phyloP scores from a whole-genome alignment of 768 basidiomycete genomes.

The Crucibulum laeve region DNA sequence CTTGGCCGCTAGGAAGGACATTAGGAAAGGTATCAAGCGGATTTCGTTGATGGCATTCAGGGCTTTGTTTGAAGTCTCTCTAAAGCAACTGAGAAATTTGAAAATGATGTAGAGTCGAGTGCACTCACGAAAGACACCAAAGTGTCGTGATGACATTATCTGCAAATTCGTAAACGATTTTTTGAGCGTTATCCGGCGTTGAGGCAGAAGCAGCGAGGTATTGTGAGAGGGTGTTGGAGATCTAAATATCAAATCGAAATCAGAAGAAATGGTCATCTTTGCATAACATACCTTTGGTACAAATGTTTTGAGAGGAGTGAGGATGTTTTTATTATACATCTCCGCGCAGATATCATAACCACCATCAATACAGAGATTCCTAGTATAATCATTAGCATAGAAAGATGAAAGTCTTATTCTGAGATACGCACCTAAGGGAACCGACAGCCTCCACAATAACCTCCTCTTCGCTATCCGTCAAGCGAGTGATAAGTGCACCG shows the following conservation, averaged over 20 bases:
- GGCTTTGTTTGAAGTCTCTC: constrained; percentile 93
- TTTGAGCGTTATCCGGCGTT: constrained; percentile 67
- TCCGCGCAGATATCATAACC: constrained; percentile 94
- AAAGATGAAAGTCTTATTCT: constrained; percentile 7
- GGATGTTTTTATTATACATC: constrained; percentile 95
- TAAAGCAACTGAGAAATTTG: constrained; percentile 27
- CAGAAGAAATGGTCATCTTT: not conserved
- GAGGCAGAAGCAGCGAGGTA: constrained; percentile 56
- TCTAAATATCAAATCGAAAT: constrained; percentile 36
- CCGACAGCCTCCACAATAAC: constrained; percentile 89
- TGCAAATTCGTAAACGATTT: constrained; percentile 80
- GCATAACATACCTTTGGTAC: constrained; percentile 62
- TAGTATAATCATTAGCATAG: too few relatives aligned
- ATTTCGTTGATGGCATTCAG: constrained; percentile 82
- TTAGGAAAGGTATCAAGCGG: constrained; percentile 74
- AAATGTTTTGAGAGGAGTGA: constrained; percentile 70
- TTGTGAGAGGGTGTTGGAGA: constrained; percentile 67
- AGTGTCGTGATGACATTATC: constrained; percentile 91
- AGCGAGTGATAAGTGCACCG: constrained; percentile 77
- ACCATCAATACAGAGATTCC: constrained; percentile 92
- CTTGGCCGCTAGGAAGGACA: constrained; percentile 80
- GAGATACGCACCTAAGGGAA: constrained; percentile 64
- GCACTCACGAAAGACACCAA: constrained; percentile 93
- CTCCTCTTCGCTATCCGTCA: constrained; percentile 88
- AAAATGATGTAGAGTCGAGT: not conserved